A percentile compares a stretch with the other conserved stretches of the same genome.
Conservation (phyloP, 805 yeast species). For the Candida easanensis region DNA sequence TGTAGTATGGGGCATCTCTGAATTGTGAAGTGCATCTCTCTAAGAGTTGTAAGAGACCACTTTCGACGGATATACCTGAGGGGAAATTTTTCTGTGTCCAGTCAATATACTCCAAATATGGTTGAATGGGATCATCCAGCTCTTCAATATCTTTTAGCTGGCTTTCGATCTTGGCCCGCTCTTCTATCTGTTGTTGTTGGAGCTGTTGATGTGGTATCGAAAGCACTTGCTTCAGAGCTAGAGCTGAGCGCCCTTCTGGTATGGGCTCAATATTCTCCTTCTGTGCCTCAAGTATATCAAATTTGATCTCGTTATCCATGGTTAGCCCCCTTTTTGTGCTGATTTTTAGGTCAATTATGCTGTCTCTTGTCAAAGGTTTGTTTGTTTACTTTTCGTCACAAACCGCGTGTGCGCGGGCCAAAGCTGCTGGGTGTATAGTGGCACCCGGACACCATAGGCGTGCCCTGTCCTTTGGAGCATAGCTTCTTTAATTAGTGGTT, state of each 20-base stretch:
- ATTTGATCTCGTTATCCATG: conserved; percentile 27
- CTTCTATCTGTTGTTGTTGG: conserved; percentile 27
- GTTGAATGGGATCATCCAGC: conserved; percentile 80
- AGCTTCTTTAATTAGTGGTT: too few relatives aligned
- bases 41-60: conserved; percentile 61
- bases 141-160: conserved; percentile 51
- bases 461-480: too few relatives aligned
- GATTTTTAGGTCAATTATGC: too few relatives aligned
- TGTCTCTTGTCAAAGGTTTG: background rate
- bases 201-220: conserved; percentile 27
- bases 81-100: conserved; percentile 69
- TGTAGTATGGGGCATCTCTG: conserved; percentile 62
- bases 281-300: conserved; percentile 51
- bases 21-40: conserved; percentile 73
- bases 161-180: conserved; percentile 48
- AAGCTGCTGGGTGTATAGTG: too few relatives aligned
- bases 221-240: conserved; percentile 47
- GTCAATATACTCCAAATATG: conserved; percentile 67
- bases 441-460: too few relatives aligned
- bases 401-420: too few relatives aligned
- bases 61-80: conserved; percentile 56
- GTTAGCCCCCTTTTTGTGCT: too few relatives aligned
- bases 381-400: conserved; percentile 9
- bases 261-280: conserved; percentile 77
- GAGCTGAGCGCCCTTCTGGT: conserved; percentile 66